These are phyloP conservation scores for Syzygium aromaticum DNA, from an alignment of 345 rosid genomes.

Conservation along the genomic window DNA sequence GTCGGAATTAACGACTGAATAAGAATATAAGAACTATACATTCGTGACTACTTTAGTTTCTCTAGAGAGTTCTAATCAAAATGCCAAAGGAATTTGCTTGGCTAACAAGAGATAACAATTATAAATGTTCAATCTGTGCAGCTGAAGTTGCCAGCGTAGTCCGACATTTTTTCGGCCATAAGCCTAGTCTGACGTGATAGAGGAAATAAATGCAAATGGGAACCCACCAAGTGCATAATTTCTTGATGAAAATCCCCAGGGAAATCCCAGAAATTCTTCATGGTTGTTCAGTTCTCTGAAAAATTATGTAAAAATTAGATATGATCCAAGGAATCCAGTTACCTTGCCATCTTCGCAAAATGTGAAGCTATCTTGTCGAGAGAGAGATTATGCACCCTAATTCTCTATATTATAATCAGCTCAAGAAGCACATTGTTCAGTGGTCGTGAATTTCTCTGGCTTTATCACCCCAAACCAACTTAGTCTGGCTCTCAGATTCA, in stretches of 20 bases:
- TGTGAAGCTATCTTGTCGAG: neutral
- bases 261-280: neutral
- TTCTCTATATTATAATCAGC: neutral
- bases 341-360: neutral
- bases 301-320: neutral
- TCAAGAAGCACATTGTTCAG: neutral
- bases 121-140: neutral
- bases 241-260: neutral
- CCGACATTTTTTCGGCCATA: neutral
- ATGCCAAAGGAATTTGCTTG: neutral
- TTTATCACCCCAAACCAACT: constrained; percentile 68
- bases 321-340: neutral
- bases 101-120: neutral
- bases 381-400: neutral
- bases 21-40: neutral
- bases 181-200: neutral
- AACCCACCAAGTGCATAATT: neutral
- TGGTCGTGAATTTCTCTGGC: neutral
- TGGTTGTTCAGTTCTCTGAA: neutral
- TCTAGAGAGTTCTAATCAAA: neutral
- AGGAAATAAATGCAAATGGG: neutral
- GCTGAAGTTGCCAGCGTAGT: neutral
- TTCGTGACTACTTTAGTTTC: neutral
- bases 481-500: constrained; percentile 59
- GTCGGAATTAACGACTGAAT: neutral